Evolutionary conservation across 306 rosid genomes (phyloP).

Genomic region (Astragalus membranaceus): DNA sequence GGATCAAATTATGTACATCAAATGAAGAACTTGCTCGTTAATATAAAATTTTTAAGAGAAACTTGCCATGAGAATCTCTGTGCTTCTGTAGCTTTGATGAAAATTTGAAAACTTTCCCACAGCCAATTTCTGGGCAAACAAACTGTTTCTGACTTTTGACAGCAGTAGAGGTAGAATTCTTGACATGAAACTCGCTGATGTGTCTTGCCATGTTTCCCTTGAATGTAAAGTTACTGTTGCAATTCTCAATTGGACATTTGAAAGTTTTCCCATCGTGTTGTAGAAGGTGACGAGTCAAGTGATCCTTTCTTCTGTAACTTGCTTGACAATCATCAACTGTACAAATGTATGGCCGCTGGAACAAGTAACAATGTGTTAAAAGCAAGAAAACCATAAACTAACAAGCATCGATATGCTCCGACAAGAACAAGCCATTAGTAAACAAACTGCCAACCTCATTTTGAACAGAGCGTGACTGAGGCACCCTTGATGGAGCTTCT

Average conservation of each 20-base stretch:
- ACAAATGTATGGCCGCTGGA: constrained; percentile 66
- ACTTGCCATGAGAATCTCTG: constrained; percentile 67
- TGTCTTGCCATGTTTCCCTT: constrained; percentile 52
- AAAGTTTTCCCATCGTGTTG: constrained; percentile 57
- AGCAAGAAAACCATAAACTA: neutral
- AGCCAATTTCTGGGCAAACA: constrained; percentile 56
- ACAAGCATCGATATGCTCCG: neutral
- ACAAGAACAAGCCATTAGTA: neutral
- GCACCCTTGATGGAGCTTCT: constrained; percentile 87
- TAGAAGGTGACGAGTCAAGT: constrained; percentile 68
- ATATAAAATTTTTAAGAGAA: neutral
- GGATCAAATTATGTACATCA: neutral
- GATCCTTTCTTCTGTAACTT: constrained; percentile 84
- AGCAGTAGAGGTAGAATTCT: constrained; percentile 3
- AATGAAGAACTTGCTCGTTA: neutral
- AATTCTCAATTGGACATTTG: constrained; percentile 56
- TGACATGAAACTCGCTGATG: constrained; percentile 39
- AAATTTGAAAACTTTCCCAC: constrained; percentile 64
- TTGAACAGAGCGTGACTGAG: constrained; percentile 55
- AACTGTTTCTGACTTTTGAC: constrained; percentile 30
- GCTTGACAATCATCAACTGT: constrained; percentile 50
- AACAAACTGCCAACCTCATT: constrained; percentile 52
- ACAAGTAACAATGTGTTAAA: neutral
- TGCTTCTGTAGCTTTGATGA: constrained; percentile 52
- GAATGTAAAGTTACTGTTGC: constrained; percentile 44